Evolutionary conservation across 352 stramenopile genomes (phyloP), one percentile per base, ranked within the genome.

Genomic region (Globisporangium yorkense): DNA sequence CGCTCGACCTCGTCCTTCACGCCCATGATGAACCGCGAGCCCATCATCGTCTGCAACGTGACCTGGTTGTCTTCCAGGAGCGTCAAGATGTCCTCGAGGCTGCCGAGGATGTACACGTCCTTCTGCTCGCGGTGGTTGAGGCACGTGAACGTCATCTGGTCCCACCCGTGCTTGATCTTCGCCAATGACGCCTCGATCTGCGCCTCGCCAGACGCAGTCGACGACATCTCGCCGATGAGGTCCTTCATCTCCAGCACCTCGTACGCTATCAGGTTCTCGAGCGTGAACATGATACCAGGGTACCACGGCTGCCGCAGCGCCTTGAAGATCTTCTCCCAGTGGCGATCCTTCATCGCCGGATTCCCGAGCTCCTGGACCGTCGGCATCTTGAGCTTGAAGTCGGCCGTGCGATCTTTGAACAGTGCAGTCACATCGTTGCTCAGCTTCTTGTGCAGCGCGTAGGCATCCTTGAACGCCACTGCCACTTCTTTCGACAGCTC

Each of bases 241-340:
- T 96, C 85, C 64, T 94, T 95, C 76, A 95, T 90, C 35, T 96
- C 83, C 0, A 96, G 67, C 10, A 95, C 84, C 7, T 94, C 88
- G 45, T 92, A 91, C 29, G 84, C 68, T 15, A 97, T 86, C 0
- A 97, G 67, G 55, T 96, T 94, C 44, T 94, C 86, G 2, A 97
- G 71, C 16, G 83, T 95, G 51, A 97, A 97, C 21, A 86, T 46
- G 55, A 96, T 92, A 0, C 90, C 88, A 21, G 87, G 85, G 55
- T 96, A 95, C 80, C 84, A 96, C 21, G 86, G 83, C 59, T 96
- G 86, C 5, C 87, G 76, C 24, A 96, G 60, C 12, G 84, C 77
- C 61, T 97, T 93, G 66, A 97, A 97, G 35, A 98, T 97, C 63
- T 94, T 89, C 55, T 97, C 85, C 94, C 94, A 98, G 70, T 98